Conservation (phyloP, 345 rosid genomes). For the Geranium brycei region DNA sequence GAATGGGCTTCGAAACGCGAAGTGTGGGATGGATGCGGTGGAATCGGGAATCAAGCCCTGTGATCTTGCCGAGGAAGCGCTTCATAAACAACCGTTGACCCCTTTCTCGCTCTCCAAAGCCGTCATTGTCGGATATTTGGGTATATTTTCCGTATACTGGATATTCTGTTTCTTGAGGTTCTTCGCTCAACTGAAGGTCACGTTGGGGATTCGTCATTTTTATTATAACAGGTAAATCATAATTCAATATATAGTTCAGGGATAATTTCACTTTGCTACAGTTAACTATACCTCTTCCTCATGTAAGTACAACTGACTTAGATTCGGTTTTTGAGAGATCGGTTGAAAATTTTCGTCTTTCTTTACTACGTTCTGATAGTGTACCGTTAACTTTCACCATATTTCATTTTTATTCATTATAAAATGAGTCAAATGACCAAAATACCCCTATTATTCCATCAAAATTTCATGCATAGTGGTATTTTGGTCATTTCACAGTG, state of each 20-base stretch:
- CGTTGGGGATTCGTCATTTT: slow-evolving; percentile 68
- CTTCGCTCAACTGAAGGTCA: slow-evolving; percentile 77
- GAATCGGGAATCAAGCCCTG: slow-evolving; percentile 95
- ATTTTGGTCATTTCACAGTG: too few species aligned
- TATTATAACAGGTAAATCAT: slow-evolving; percentile 56
- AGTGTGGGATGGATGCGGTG: slow-evolving; percentile 98
- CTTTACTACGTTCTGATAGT: too few species aligned
- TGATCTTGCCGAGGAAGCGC: slow-evolving; percentile 92
- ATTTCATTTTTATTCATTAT: too few species aligned
- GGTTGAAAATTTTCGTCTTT: too few species aligned
- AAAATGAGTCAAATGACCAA: too few species aligned
- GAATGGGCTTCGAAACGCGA: slow-evolving; percentile 96
- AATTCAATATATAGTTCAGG: slow-evolving; percentile 1
- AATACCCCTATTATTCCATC: too few species aligned
- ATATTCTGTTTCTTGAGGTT: slow-evolving; percentile 85
- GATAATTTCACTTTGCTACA: too few species aligned
- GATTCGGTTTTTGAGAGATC: too few species aligned
- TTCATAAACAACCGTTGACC: slow-evolving; percentile 69
- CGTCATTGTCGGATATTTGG: slow-evolving; percentile 77
- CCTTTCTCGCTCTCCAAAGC: slow-evolving; percentile 80
- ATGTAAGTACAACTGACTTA: not conserved
- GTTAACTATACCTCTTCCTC: not conserved
- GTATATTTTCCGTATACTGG: slow-evolving; percentile 73
- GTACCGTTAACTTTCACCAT: too few species aligned
- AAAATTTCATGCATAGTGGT: too few species aligned